phyloP scores from a whole-genome alignment of 2,329 filamentous ascomycete genomes.

The Paecilomyces niveus region DNA sequence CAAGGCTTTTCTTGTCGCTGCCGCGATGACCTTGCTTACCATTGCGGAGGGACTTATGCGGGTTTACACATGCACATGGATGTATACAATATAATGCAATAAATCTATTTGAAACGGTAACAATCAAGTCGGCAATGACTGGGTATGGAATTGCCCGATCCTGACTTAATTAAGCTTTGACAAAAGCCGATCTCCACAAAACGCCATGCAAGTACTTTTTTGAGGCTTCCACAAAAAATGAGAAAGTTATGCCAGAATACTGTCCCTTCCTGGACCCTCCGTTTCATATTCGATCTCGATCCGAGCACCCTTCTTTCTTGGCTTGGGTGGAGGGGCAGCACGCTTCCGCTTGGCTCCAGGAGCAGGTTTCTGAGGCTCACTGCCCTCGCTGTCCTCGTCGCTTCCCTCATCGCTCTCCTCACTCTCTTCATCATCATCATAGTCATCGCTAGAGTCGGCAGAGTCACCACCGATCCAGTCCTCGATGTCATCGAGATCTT shows the following conservation, averaged over 20 bases:
- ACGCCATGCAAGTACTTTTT: conserved; percentile 27
- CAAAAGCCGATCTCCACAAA: conserved; percentile 14
- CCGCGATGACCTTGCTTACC: too few species aligned
- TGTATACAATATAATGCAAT: not conserved
- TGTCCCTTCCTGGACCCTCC: conserved; percentile 53
- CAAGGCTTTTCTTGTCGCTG: too few species aligned
- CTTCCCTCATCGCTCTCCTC: conserved; percentile 50
- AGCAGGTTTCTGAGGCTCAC: conserved; percentile 38
- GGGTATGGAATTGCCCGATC: conserved; percentile 28
- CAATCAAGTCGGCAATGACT: conserved; percentile 22
- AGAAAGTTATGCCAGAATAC: conserved; percentile 31
- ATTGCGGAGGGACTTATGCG: too few species aligned
- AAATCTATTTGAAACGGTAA: not conserved
- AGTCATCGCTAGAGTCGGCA: conserved; percentile 41
- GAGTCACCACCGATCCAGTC: conserved; percentile 81
- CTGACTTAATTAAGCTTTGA: conserved; percentile 9
- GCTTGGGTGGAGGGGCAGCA: conserved; percentile 44
- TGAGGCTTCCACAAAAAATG: conserved; percentile 7
- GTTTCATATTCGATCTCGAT: conserved; percentile 76
- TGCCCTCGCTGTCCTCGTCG: conserved; percentile 52
- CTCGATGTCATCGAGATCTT: conserved; percentile 86
- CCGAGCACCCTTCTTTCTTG: conserved; percentile 56
- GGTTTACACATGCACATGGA: too few species aligned
- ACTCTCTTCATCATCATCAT: conserved; percentile 43
- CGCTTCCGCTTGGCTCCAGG: conserved; percentile 53